Evolutionary conservation across 2,329 filamentous ascomycete species (phyloP).

Genomic region (Zymoseptoria pseudotritici): DNA sequence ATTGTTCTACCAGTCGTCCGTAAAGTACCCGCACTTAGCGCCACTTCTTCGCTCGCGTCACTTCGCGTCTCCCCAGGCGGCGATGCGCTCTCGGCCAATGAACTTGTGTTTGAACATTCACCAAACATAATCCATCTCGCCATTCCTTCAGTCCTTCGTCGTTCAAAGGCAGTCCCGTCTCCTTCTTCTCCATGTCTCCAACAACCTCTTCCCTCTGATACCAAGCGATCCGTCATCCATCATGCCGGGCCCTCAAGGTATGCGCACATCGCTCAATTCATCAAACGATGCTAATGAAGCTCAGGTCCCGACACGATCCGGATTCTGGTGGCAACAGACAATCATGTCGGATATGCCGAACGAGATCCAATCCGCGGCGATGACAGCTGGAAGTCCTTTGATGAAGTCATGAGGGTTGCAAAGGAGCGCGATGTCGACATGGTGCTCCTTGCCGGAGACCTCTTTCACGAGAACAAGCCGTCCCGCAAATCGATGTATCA

Average conservation of each 20-base stretch:
- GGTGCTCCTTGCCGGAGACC: slow-evolving; percentile 87
- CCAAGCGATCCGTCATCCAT: not conserved
- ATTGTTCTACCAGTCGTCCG: too few relatives aligned
- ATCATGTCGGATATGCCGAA: slow-evolving; percentile 95
- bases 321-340: slow-evolving; percentile 90
- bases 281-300: not conserved
- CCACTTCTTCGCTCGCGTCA: not conserved
- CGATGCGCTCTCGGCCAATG: slow-evolving; percentile 5
- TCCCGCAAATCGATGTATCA: slow-evolving; percentile 94
- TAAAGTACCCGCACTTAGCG: not conserved
- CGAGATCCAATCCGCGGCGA: slow-evolving; percentile 89
- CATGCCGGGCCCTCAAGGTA: slow-evolving; percentile 16
- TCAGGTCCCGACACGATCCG: slow-evolving; percentile 74
- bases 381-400: slow-evolving; percentile 93
- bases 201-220: not conserved
- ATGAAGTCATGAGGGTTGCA: slow-evolving; percentile 88
- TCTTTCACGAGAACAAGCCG: slow-evolving; percentile 98
- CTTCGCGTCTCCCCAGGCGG: slow-evolving; percentile 8
- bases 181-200: not conserved
- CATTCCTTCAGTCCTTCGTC: not conserved
- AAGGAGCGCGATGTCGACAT: slow-evolving; percentile 90
- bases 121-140: not conserved
- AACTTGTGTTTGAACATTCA: slow-evolving; percentile 2
- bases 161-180: not conserved
- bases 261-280: slow-evolving; percentile 1